Conservation (phyloP, 179 eudicot genomes). For the Drosera spatulata region DNA sequence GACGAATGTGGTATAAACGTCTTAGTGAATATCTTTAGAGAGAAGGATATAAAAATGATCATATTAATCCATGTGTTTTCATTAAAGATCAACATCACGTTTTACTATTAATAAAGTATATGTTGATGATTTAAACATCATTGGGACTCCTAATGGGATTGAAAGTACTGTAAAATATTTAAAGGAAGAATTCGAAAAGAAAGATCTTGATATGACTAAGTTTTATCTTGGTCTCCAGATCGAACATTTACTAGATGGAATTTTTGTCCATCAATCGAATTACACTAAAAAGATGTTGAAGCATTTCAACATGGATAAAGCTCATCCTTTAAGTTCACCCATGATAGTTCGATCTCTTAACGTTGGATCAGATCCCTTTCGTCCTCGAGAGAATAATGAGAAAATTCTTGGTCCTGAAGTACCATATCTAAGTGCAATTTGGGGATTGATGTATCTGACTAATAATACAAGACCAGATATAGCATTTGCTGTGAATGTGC, state of each 20-base stretch:
- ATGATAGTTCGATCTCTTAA: constrained; percentile 2
- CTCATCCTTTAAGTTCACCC: constrained; percentile 4
- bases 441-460: neutral
- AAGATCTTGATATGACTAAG: neutral
- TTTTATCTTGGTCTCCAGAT: neutral
- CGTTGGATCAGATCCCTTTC: constrained; percentile 1
- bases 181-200: neutral
- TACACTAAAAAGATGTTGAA: constrained; percentile 3
- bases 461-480: too few relatives aligned
- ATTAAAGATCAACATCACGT: too few relatives aligned
- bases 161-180: neutral
- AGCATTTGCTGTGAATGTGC: too few relatives aligned
- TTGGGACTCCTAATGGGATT: constrained; percentile 1
- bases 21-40: too few relatives aligned
- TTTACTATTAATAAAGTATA: neutral
- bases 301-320: constrained; percentile 5
- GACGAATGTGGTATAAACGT: too few relatives aligned
- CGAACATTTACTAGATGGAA: neutral
- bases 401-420: constrained; percentile 3
- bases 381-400: constrained; percentile 1
- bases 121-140: constrained; percentile 2
- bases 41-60: too few relatives aligned
- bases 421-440: constrained; percentile 4
- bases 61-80: too few relatives aligned
- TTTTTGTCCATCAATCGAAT: neutral